These are phyloP conservation scores for Dictyostelium capitatum DNA, from an alignment of 78 protist genomes.

Conservation along the genomic window DNA sequence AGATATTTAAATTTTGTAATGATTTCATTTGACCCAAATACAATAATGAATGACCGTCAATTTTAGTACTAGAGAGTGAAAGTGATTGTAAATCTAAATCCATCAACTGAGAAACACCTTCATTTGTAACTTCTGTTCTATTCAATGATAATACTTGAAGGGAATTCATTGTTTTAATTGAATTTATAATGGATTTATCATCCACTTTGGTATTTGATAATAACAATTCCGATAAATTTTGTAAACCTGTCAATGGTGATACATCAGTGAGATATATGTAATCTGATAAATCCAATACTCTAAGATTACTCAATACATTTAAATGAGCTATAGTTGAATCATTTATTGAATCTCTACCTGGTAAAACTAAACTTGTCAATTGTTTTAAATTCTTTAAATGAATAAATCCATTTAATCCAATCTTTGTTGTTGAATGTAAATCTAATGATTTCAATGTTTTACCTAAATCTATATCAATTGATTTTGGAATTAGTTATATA, in stretches of 20 bases:
- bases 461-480: conserved; percentile 15
- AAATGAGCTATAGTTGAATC: conserved; percentile 18
- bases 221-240: conserved; percentile 7
- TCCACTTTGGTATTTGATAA: conserved; percentile 46
- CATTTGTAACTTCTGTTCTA: conserved; percentile 37
- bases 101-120: background rate
- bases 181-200: conserved; percentile 4
- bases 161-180: background rate
- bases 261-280: conserved; percentile 23
- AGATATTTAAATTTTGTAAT: conserved; percentile 13
- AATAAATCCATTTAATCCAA: conserved; percentile 48
- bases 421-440: conserved; percentile 49
- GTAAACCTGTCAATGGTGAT: background rate
- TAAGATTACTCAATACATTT: conserved; percentile 4
- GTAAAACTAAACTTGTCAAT: conserved; percentile 11
- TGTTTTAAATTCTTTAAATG: conserved; percentile 39
- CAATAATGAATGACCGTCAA: background rate
- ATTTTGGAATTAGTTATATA: background rate
- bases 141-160: conserved; percentile 26
- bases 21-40: conserved; percentile 13
- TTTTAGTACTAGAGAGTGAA: conserved; percentile 28
- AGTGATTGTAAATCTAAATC: conserved; percentile 19
- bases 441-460: conserved; percentile 25
- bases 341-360: conserved; percentile 34
- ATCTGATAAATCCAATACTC: conserved; percentile 40